Evolutionary conservation across 2,329 filamentous ascomycete genomes (phyloP), one percentile per base, ranked within the genome.

Genomic region (Amphichorda felina): DNA sequence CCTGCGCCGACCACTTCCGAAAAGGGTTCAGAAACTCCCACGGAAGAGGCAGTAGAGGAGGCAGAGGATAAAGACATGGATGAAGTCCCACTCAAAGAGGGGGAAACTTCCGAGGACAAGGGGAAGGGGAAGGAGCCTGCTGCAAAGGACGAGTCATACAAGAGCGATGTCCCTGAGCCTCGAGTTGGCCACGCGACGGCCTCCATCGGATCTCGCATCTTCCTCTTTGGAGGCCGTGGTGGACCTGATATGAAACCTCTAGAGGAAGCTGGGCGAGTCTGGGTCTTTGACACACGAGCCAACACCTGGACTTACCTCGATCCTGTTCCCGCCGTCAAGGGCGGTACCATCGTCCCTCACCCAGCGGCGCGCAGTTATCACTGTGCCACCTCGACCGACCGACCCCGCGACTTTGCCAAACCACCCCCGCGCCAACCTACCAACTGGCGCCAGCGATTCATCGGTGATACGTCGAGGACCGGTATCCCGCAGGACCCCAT

Each of bases 221-320:
- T 89, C 57, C 43, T 93, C 29, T 94, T 88, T 55, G 86, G 84
- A 33, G 86, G 87, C 8, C 76, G 83, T 30, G 79, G 80, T 24
- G 81, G 81, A 0, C 57, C 66, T 3, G 75, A 74, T 19, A 79
- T 83, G 72, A 62, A 70, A 2, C 75, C 83, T 1, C 64, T 94
- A 9, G 74, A 88, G 35, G 86, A 94, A 49, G 54, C 64, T 9
- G 86, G 86, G 13, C 66, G 75, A 3, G 66, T 93, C 35, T 93
- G 85, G 85, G 64, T 76, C 21, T 88, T 83, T 48, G 73, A 86
- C 51, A 77, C 80, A 1, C 61, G 67, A 39, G 60, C 63, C n/a
- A 59, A 68, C 37, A 59, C 57, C 10, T 94, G 86, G 87, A 62
- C 67, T 4, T 66, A 64, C 40, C 59, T 88, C 14, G 63, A 72